phyloP scores from a whole-genome alignment of 345 rosid genomes.

The Euphorbia tirucalli region DNA sequence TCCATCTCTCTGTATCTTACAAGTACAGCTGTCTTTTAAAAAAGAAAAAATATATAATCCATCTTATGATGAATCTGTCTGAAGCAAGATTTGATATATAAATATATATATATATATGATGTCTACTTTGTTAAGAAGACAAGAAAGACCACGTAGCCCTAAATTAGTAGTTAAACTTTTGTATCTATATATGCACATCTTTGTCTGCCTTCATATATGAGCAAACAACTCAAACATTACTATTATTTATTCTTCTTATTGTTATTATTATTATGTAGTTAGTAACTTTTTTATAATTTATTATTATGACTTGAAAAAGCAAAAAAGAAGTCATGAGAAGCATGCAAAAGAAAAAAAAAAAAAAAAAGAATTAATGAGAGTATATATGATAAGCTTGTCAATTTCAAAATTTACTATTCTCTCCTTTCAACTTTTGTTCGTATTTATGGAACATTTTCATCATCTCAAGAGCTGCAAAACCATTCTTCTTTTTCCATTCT shows the following conservation, averaged over 20 bases:
- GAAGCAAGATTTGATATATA: too few species aligned
- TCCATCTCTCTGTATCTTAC: background rate
- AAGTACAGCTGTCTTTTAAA: constrained; percentile 13
- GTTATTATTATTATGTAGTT: background rate
- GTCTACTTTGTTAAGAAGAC: constrained; percentile 27
- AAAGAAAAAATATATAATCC: constrained; percentile 5
- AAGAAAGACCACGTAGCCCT: constrained; percentile 35
- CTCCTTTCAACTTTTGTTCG: background rate
- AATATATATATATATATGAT: background rate
- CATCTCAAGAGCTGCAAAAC: background rate
- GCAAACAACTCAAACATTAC: background rate
- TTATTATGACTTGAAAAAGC: constrained; percentile 11
- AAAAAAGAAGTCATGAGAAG: constrained; percentile 17
- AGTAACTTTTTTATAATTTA: background rate
- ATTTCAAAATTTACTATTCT: background rate
- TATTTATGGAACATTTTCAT: constrained; percentile 2
- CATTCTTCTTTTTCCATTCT: background rate
- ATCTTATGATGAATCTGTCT: constrained; percentile 15
- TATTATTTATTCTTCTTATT: background rate
- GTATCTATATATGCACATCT: background rate
- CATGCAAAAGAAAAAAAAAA: background rate
- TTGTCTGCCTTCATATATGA: constrained; percentile 2
- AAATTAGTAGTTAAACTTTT: constrained; percentile 6
- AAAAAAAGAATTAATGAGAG: background rate
- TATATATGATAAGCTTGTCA: background rate